phyloP scores from a whole-genome alignment of 495 filamentous ascomycete genomes.

The Cladorrhinum samala region DNA sequence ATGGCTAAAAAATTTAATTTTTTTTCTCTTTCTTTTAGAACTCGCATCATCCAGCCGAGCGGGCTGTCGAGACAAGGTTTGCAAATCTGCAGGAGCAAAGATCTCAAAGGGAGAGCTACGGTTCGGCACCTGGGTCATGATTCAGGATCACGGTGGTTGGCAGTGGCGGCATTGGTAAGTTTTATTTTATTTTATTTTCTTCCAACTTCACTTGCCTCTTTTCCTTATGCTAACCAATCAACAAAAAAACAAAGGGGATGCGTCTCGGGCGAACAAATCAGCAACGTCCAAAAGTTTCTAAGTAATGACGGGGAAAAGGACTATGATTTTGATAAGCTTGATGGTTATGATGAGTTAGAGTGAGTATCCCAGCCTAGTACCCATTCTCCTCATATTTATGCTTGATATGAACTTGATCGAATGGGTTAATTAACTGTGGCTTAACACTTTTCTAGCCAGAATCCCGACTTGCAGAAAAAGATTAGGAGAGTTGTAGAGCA shows the following conservation, averaged over 20 bases:
- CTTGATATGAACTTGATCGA: no score
- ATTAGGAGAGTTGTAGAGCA: constrained; percentile 55
- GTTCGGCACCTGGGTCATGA: constrained; percentile 59
- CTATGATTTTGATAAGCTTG: constrained; percentile 44
- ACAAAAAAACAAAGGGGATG: constrained; percentile 67
- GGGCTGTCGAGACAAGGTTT: constrained; percentile 60
- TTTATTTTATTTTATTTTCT: background rate
- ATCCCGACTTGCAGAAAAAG: constrained; percentile 54
- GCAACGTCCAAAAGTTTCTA: constrained; percentile 47
- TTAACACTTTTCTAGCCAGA: no score
- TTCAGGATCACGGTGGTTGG: constrained; percentile 45
- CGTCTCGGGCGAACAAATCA: constrained; percentile 58
- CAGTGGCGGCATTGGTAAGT: constrained; percentile 74
- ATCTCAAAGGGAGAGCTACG: constrained; percentile 74
- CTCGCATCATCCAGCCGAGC: constrained; percentile 52
- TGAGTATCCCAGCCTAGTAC: constrained; percentile 18
- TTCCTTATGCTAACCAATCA: constrained; percentile 12
- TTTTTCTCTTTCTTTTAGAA: background rate
- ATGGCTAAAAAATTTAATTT: no score
- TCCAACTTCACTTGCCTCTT: background rate
- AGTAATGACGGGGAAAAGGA: constrained; percentile 25
- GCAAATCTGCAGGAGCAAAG: constrained; percentile 57
- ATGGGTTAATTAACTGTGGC: no score
- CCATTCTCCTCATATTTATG: background rate
- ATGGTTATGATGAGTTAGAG: constrained; percentile 68